Evolutionary conservation across 306 rosid genomes (phyloP).

Genomic region (Senna siamea): DNA sequence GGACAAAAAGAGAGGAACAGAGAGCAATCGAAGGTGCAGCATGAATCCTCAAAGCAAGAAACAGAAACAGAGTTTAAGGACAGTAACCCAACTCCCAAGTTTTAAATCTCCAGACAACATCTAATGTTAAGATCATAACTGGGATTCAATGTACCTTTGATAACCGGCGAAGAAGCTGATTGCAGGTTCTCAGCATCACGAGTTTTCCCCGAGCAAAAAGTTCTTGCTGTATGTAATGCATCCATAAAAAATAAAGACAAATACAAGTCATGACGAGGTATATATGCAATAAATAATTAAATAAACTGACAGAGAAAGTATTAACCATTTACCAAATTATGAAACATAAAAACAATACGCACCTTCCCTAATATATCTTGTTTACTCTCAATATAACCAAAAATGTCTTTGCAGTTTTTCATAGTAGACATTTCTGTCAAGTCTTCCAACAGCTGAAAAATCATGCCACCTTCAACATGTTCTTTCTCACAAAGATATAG

Average conservation of each 20-base stretch:
- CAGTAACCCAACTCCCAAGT: background rate
- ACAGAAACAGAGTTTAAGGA: background rate
- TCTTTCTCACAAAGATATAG: constrained; percentile 96
- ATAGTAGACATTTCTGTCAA: constrained; percentile 98
- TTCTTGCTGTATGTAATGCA: constrained; percentile 69
- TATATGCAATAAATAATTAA: constrained; percentile 19
- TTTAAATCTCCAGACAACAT: background rate
- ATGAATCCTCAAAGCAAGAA: constrained; percentile 1
- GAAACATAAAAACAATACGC: constrained; percentile 13
- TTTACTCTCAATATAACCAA: constrained; percentile 94
- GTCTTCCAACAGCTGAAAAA: constrained; percentile 95
- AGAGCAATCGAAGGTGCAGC: no score
- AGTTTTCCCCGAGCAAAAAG: constrained; percentile 98
- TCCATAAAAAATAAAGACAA: constrained; percentile 35
- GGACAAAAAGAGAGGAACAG: background rate
- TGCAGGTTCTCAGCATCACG: constrained; percentile 98
- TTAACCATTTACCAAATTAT: constrained; percentile 13
- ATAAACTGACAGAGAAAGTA: constrained; percentile 17
- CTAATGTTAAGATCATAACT: background rate
- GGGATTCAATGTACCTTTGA: constrained; percentile 69
- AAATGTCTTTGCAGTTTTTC: constrained; percentile 96
- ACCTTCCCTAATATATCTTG: constrained; percentile 97
- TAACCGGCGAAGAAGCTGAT: constrained; percentile 96
- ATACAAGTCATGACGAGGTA: constrained; percentile 15
- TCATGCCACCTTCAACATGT: constrained; percentile 98